These are phyloP conservation scores for Phycomyces nitens DNA, from an alignment of 192 early-diverging fungal species.

Conservation along the genomic window DNA sequence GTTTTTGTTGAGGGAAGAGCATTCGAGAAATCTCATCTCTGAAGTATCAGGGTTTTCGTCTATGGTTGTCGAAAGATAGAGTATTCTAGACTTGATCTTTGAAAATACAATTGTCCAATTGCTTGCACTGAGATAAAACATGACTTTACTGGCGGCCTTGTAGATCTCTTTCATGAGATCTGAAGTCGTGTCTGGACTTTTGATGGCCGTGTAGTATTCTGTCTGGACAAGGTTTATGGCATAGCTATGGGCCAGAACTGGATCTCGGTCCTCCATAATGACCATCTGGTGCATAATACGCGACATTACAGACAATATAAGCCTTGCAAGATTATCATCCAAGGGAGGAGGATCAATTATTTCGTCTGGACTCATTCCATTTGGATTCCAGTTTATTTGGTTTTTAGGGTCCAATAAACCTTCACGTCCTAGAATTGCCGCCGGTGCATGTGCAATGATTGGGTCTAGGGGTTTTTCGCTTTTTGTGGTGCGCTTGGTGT, in stretches of 20 bases:
- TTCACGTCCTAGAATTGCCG: not conserved
- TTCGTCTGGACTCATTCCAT: not conserved
- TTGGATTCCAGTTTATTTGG: not conserved
- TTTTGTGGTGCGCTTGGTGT: not conserved
- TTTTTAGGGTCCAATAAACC: not conserved
- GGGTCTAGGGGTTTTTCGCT: not conserved
- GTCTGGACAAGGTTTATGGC: not conserved
- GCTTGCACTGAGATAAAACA: conserved; percentile 80
- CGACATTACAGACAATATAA: conserved; percentile 52
- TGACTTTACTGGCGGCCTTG: conserved; percentile 71
- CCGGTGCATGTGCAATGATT: not conserved
- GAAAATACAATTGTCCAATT: conserved; percentile 84
- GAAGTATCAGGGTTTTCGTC: conserved; percentile 64
- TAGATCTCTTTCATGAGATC: conserved; percentile 53
- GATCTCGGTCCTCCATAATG: conserved; percentile 30
- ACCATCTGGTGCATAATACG: conserved; percentile 52
- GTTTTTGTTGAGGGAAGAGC: conserved; percentile 46
- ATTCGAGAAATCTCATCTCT: conserved; percentile 65
- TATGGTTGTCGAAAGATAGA: conserved; percentile 53
- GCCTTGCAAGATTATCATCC: conserved; percentile 64
- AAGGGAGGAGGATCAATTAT: conserved; percentile 63
- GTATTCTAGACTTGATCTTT: conserved; percentile 60
- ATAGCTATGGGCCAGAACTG: not conserved
- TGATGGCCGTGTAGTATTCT: conserved; percentile 13
- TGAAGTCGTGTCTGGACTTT: not conserved